Conservation (phyloP, 495 filamentous ascomycete genomes). For the Penicillium parvum region DNA sequence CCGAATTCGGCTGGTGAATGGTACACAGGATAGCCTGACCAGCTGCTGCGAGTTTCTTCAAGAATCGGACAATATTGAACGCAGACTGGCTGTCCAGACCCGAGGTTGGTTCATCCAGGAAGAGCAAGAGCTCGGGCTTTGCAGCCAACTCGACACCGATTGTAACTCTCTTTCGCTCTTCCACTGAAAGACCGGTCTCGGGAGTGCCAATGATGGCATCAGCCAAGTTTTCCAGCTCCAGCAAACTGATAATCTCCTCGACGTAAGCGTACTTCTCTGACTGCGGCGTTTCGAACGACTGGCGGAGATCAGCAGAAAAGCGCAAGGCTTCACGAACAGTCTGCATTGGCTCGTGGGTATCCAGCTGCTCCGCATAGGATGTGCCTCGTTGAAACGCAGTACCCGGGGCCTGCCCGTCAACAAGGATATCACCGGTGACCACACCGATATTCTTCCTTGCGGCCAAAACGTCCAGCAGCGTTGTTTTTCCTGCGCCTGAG, state of each 20-base stretch:
- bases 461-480: constrained; percentile 73
- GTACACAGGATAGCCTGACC: constrained; percentile 90
- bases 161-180: constrained; percentile 84
- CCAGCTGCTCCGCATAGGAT: constrained; percentile 77
- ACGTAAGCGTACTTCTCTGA: constrained; percentile 80
- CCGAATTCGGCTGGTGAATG: constrained; percentile 86
- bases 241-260: constrained; percentile 71
- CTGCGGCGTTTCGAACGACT: constrained; percentile 62
- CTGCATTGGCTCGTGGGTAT: constrained; percentile 71
- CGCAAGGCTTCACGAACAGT: constrained; percentile 82
- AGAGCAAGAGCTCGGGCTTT: constrained; percentile 79
- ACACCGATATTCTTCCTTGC: constrained; percentile 75
- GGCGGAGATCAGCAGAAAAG: constrained; percentile 78
- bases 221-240: constrained; percentile 81
- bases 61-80: constrained; percentile 85
- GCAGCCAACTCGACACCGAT: constrained; percentile 87
- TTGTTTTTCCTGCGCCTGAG: constrained; percentile 85
- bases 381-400: constrained; percentile 76
- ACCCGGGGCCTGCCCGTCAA: constrained; percentile 63
- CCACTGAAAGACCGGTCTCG: constrained; percentile 78
- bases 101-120: constrained; percentile 87
- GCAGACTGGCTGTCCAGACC: constrained; percentile 82
- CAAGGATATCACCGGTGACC: constrained; percentile 66
- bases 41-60: constrained; percentile 74
- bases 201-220: constrained; percentile 79